These are phyloP conservation scores for Acer campestre DNA, from an alignment of 345 rosid genomes.

Conservation along the genomic window DNA sequence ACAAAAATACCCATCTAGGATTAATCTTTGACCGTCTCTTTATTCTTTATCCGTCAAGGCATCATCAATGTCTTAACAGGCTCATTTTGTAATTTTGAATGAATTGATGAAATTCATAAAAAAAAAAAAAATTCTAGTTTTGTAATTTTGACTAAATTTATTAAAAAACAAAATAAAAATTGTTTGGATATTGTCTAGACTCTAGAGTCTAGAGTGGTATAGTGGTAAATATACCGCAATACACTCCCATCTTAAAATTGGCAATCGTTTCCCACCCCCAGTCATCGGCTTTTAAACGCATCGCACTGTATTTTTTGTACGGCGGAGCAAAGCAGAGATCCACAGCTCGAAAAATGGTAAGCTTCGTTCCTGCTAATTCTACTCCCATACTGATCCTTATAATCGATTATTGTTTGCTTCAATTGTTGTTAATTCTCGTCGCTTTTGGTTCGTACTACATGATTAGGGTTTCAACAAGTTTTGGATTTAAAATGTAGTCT, in stretches of 20 bases:
- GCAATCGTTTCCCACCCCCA: neutral
- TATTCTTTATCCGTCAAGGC: too few relatives aligned
- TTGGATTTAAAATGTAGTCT: neutral
- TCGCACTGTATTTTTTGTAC: neutral
- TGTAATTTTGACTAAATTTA: neutral
- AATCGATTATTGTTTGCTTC: constrained; percentile 2
- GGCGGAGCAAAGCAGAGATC: constrained; percentile 12
- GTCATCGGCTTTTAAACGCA: constrained; percentile 3
- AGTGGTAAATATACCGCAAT: constrained; percentile 6
- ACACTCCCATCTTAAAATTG: neutral
- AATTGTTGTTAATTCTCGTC: neutral
- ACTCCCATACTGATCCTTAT: neutral
- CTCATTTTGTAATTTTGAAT: neutral
- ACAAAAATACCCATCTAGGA: constrained; percentile 10
- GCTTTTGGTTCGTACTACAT: neutral
- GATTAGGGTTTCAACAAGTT: constrained; percentile 23
- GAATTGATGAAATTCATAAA: too few relatives aligned
- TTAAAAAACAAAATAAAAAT: neutral
- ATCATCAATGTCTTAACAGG: neutral
- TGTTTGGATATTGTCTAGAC: neutral
- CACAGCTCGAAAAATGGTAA: constrained; percentile 21
- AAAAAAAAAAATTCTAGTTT: too few relatives aligned
- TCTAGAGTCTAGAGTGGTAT: constrained; percentile 5
- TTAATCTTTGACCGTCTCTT: too few relatives aligned
- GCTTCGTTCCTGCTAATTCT: neutral